These are phyloP conservation scores for Avena eriantha DNA, from an alignment of 176 grass and related monocot species.

Conservation along the genomic window DNA sequence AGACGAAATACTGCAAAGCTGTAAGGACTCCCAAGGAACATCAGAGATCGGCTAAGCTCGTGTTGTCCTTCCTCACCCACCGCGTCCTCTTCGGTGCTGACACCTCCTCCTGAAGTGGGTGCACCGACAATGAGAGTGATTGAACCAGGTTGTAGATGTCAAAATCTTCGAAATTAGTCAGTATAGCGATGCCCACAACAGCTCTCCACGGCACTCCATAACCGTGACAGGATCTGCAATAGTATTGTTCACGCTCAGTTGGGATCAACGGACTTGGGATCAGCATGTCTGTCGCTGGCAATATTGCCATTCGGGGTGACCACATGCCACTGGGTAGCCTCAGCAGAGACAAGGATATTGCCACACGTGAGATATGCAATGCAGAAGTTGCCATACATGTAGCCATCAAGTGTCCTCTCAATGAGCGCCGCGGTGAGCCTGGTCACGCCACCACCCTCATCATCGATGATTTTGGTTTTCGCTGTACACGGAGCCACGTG, in stretches of 20 bases:
- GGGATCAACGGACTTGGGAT: background rate
- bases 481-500: no score
- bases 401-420: background rate
- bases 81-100: background rate
- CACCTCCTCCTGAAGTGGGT: background rate
- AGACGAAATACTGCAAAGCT: background rate
- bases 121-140: background rate
- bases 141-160: background rate
- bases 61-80: background rate
- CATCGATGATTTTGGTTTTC: no score
- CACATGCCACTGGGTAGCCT: background rate
- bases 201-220: background rate
- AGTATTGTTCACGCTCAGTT: background rate
- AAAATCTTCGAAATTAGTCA: background rate
- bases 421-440: background rate
- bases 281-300: background rate
- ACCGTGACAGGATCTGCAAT: background rate
- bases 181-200: background rate
- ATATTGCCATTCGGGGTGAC: background rate
- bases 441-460: no score
- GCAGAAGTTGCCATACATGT: no score
- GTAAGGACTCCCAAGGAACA: background rate
- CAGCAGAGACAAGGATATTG: background rate
- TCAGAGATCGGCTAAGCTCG: background rate
- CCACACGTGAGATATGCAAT: background rate